A percentile compares a stretch with the other conserved stretches of the same genome.
Conservation (phyloP, 139 green algal genomes). For the Pycnococcus provasolii region DNA sequence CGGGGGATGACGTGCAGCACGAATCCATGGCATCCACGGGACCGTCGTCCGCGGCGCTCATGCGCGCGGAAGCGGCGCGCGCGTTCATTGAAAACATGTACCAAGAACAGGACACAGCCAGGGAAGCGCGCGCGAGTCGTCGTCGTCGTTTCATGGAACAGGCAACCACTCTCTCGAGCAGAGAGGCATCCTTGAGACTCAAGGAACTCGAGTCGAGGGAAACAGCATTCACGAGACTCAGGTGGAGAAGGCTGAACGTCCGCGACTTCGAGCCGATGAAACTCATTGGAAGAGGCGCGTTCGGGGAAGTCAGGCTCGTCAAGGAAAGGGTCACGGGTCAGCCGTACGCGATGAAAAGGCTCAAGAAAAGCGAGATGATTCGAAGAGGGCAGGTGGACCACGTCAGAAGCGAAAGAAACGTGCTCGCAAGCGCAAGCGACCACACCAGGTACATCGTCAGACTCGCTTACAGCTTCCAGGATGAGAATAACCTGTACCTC, state of each 20-base stretch:
- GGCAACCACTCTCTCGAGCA: no score
- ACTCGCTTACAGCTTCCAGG: slow-evolving; percentile 86
- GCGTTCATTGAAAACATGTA: no score
- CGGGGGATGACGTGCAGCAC: no score
- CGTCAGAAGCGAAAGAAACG: slow-evolving; percentile 87
- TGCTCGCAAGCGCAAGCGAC: slow-evolving; percentile 82
- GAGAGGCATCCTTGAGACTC: slow-evolving; percentile 4
- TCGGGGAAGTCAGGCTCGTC: slow-evolving; percentile 82
- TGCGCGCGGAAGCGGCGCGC: no score
- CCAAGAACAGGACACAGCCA: no score
- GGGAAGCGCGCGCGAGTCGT: no score
- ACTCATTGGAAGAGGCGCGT: slow-evolving; percentile 91
- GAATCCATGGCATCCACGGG: no score
- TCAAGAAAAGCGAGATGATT: slow-evolving; percentile 93
- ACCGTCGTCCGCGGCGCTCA: no score
- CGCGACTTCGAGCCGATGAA: slow-evolving; percentile 90
- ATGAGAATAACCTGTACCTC: slow-evolving; percentile 91
- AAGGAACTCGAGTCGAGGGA: slow-evolving; percentile 57
- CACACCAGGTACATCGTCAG: slow-evolving; percentile 64
- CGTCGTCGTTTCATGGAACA: no score
- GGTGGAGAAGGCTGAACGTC: slow-evolving; percentile 64
- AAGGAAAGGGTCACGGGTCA: slow-evolving; percentile 62
- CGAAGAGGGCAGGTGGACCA: slow-evolving; percentile 86
- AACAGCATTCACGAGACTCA: slow-evolving; percentile 66
- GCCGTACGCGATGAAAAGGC: slow-evolving; percentile 94